Conservation (phyloP, 306 rosid genomes). For the Calophaca sinica region DNA sequence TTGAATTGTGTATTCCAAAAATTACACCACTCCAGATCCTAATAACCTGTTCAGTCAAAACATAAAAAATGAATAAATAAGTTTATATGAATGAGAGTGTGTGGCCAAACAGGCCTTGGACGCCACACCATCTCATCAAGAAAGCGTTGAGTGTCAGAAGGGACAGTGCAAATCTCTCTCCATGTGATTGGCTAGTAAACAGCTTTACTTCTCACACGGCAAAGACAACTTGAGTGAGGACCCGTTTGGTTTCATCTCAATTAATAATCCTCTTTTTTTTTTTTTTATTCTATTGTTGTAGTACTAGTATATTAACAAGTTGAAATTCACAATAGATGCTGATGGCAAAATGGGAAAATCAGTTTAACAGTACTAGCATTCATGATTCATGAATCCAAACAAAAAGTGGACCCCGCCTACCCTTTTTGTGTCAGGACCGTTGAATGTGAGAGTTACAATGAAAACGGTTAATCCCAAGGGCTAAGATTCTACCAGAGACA, state of each 20-base stretch:
- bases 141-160: not conserved
- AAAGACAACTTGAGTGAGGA: not conserved
- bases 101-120: constrained; percentile 4
- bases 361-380: not conserved
- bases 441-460: constrained; percentile 48
- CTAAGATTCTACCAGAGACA: too few relatives aligned
- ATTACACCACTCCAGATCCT: not conserved
- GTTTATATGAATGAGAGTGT: not conserved
- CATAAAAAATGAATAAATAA: not conserved
- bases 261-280: not conserved
- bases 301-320: not conserved
- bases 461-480: constrained; percentile 34
- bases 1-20: not conserved
- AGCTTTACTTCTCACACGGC: not conserved
- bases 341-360: constrained; percentile 36
- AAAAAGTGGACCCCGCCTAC: constrained; percentile 34
- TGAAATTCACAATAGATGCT: not conserved
- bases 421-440: constrained; percentile 49
- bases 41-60: not conserved
- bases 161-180: constrained; percentile 13
- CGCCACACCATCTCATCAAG: too few relatives aligned
- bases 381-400: not conserved
- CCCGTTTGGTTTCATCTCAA: constrained; percentile 34
- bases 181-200: constrained; percentile 37
- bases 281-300: too few relatives aligned